These are phyloP conservation scores for Wickerhamomyces rabaulensis DNA, from an alignment of 805 yeast species.

Conservation along the genomic window DNA sequence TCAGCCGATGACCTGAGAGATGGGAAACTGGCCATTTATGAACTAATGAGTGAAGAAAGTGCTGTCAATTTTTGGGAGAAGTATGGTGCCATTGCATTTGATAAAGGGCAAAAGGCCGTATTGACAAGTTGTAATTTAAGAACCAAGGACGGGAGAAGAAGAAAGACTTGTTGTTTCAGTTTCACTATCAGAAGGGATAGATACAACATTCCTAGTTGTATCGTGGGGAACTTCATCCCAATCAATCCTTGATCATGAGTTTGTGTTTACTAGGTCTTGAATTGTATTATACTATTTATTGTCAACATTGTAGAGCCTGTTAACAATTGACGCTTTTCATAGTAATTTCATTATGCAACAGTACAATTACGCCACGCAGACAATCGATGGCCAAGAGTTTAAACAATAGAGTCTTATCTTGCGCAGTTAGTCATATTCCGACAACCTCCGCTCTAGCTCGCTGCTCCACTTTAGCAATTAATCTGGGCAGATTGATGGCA, in stretches of 20 bases:
- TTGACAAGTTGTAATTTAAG: conserved; percentile 85
- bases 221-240: conserved; percentile 93
- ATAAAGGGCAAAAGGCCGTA: conserved; percentile 92
- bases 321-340: too few relatives aligned
- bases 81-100: conserved; percentile 94
- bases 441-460: too few relatives aligned
- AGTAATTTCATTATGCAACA: too few relatives aligned
- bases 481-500: too few relatives aligned
- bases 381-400: too few relatives aligned
- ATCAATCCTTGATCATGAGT: conserved; percentile 40
- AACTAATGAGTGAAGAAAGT: conserved; percentile 90
- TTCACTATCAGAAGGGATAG: conserved; percentile 90
- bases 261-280: too few relatives aligned
- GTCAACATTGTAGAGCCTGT: too few relatives aligned
- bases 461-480: too few relatives aligned
- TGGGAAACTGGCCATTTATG: conserved; percentile 89
- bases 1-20: conserved; percentile 86
- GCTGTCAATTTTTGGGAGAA: conserved; percentile 98
- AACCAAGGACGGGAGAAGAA: conserved; percentile 73
- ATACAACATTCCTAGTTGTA: conserved; percentile 93
- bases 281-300: neutral
- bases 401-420: too few relatives aligned
- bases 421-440: too few relatives aligned
- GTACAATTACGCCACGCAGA: too few relatives aligned
- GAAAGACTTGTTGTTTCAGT: conserved; percentile 87